Conservation (phyloP, 108 stramenopile genomes). For the Bacterosira constricta region DNA sequence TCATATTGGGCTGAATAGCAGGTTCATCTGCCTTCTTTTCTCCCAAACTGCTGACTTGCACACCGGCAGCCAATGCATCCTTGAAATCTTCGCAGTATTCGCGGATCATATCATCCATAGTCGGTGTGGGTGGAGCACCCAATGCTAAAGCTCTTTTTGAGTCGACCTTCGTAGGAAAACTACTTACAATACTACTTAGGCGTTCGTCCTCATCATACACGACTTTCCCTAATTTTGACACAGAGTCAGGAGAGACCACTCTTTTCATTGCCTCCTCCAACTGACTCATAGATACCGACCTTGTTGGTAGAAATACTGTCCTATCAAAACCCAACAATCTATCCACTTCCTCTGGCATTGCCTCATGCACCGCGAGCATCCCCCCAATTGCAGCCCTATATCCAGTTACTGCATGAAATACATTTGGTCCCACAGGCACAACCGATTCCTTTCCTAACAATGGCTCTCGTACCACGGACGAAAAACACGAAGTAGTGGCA, state of each 20-base stretch:
- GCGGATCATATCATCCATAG: constrained; percentile 48
- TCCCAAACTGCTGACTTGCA: constrained; percentile 1
- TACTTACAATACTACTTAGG: constrained; percentile 41
- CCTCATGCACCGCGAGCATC: constrained; percentile 55
- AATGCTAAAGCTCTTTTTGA: constrained; percentile 42
- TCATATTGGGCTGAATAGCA: not conserved
- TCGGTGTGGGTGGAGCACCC: constrained; percentile 44
- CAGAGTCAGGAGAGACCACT: constrained; percentile 27
- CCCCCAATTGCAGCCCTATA: constrained; percentile 43
- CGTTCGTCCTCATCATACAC: constrained; percentile 53
- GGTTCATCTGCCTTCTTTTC: not conserved
- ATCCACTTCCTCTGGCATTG: constrained; percentile 30
- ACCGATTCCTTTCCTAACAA: constrained; percentile 46
- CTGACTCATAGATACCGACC: constrained; percentile 42
- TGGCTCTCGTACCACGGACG: constrained; percentile 54
- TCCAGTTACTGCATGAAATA: constrained; percentile 59
- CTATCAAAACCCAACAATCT: constrained; percentile 56
- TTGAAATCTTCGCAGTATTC: constrained; percentile 57
- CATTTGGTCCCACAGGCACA: constrained; percentile 48
- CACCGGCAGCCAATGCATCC: constrained; percentile 42
- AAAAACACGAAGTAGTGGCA: constrained; percentile 56
- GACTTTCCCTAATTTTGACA: constrained; percentile 35
- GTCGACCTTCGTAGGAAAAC: constrained; percentile 61
- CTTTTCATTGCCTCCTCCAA: constrained; percentile 45
- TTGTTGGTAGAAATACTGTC: constrained; percentile 60